Conservation (phyloP, 257 asterid species). For the Nyctanthes arbortristis region DNA sequence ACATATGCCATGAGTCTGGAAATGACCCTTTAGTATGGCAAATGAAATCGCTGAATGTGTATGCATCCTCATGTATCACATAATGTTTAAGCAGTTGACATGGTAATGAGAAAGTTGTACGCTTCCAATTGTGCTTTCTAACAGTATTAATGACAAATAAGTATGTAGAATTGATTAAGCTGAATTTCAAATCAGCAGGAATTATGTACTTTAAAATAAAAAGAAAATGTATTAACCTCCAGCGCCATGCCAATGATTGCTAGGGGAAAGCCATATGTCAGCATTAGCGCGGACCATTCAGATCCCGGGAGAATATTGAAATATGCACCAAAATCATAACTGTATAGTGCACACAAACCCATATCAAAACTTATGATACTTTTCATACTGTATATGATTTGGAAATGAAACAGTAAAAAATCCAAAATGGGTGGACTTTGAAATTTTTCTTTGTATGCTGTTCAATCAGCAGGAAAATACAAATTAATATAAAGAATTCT, state of each 20-base stretch:
- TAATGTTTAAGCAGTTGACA: too few species aligned
- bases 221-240: slow-evolving; percentile 56
- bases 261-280: slow-evolving; percentile 97
- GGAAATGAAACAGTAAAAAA: not conserved
- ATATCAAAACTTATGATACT: slow-evolving; percentile 8
- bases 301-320: slow-evolving; percentile 97
- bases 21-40: not conserved
- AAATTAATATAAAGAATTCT: not conserved
- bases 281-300: slow-evolving; percentile 97
- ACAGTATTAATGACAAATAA: not conserved
- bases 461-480: not conserved
- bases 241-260: slow-evolving; percentile 99
- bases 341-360: slow-evolving; percentile 28
- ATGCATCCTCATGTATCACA: slow-evolving; percentile 2
- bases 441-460: not conserved
- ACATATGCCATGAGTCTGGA: slow-evolving; percentile 14
- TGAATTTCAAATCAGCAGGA: not conserved
- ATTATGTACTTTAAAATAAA: not conserved
- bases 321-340: slow-evolving; percentile 98
- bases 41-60: slow-evolving; percentile 6
- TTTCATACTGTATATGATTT: slow-evolving; percentile 1
- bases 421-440: not conserved
- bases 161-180: not conserved
- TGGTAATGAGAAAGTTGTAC: too few species aligned
- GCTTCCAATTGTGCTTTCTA: too few species aligned